Base-by-base conservation (phyloP, 352 stramenopile genomes). In the Globisporangium paddicum region DNA sequence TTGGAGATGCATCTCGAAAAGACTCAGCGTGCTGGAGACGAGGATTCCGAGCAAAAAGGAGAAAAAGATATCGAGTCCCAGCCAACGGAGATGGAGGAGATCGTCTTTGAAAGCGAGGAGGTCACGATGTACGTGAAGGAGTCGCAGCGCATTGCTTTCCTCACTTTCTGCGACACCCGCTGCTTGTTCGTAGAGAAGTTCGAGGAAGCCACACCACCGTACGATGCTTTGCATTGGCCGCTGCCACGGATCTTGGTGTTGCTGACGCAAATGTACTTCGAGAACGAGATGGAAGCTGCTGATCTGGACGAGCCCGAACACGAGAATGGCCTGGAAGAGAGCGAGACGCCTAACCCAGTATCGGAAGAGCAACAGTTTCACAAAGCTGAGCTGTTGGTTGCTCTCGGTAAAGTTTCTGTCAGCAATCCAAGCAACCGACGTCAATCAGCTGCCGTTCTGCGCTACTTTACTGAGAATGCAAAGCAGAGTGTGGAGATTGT, bases 151-250 rank as follows among this genome's bases (percentile, higher is more conserved):
- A 68, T 73, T 28, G 85, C 85, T 6, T 96, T 93, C 56, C 55
- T 93, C 38, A 79, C 73, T 0, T 90, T 93, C 56, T 93, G 86
- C 49, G 86, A 96, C 62, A 65, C 75, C 10, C 70, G 81, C 0
- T 95, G 86, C 59, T 68, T 96, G 21, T 93, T 92, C 51, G 77
- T 93, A 21, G 85, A 96, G 58, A 89, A 89, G 55, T 91, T 96
- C 48, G 75, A 81, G 35, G 73, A 87, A 25, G 68, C 72, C 19
- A 60, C 64, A 11, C 38, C 71, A 32, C 86, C 84, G 11, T 90
- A 80, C 42, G 72, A 89, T 64, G 57, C 47, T 8, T 57, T 96
- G 34, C 68, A 89, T 37, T 96, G 84, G 85, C 32, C 55, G 23
- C 69, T 93, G 16, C 82, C 86, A 6, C 87, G 86, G 55, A 67